Evolutionary conservation across 331 rosid genomes (phyloP).

Genomic region (Arachis monticola): DNA sequence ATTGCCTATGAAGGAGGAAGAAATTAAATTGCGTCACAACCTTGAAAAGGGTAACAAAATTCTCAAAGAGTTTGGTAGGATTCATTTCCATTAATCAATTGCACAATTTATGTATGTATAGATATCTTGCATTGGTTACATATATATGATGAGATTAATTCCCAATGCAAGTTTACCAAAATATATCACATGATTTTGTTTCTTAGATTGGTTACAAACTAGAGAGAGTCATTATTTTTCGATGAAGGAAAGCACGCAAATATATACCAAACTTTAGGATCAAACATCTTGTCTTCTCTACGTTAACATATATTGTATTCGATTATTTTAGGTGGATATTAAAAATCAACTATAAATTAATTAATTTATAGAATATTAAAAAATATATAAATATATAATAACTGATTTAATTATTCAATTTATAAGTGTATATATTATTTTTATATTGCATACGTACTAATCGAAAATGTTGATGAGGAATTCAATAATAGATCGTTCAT

Average conservation of each 20-base stretch:
- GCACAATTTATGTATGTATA: neutral
- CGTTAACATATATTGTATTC: neutral
- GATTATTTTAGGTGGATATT: too few species aligned
- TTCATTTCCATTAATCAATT: neutral
- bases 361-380: too few species aligned
- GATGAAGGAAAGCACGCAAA: neutral
- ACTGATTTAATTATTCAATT: too few species aligned
- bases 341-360: too few species aligned
- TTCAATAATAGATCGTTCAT: too few species aligned
- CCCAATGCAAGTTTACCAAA: neutral
- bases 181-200: constrained; percentile 18
- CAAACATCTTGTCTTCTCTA: neutral
- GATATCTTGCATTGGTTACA: neutral
- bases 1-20: neutral
- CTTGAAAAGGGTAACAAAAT: constrained; percentile 1
- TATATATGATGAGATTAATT: neutral
- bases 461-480: too few species aligned
- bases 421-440: too few species aligned
- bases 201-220: neutral
- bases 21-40: neutral
- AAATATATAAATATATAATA: too few species aligned
- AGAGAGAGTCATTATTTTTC: neutral
- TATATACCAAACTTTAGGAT: neutral
- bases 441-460: too few species aligned
- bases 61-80: neutral